Percentiles rank a stretch among this genome's conserved stretches.
Conservation (phyloP, 1,284 basidiomycete species). For the Irpex lacteus region DNA sequence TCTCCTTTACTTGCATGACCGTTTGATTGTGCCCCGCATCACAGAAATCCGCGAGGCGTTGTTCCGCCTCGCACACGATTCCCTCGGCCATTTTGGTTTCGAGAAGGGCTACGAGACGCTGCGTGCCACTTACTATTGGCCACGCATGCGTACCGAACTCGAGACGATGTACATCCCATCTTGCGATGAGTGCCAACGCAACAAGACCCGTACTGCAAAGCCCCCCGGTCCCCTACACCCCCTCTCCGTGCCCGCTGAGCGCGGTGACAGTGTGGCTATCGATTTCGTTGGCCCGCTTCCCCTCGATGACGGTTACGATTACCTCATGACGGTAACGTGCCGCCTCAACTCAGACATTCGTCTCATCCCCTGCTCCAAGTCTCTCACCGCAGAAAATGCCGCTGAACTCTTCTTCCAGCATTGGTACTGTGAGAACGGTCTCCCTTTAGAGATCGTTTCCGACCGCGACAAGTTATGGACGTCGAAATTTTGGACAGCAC, state of each 20-base stretch:
- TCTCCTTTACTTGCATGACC: slow-evolving; percentile 1
- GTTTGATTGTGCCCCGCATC: slow-evolving; percentile 2
- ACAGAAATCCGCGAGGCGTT: background rate
- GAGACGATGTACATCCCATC: slow-evolving; percentile 11
- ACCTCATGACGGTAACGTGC: slow-evolving; percentile 16
- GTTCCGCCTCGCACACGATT: slow-evolving; percentile 20
- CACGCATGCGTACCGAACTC: slow-evolving; percentile 16
- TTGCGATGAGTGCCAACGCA: slow-evolving; percentile 14
- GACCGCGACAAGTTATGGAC: slow-evolving; percentile 19
- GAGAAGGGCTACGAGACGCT: slow-evolving; percentile 20
- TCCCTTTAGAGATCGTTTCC: slow-evolving; percentile 17
- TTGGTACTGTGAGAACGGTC: slow-evolving; percentile 21
- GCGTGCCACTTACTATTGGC: slow-evolving; percentile 18
- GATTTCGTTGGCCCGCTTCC: slow-evolving; percentile 34
- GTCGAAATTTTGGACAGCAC: slow-evolving; percentile 21
- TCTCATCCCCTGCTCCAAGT: slow-evolving; percentile 24
- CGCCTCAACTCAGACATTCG: slow-evolving; percentile 3
- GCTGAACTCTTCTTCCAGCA: slow-evolving; percentile 19
- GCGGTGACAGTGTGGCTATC: slow-evolving; percentile 22
- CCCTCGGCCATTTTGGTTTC: slow-evolving; percentile 22
- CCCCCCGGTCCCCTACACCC: slow-evolving; percentile 18
- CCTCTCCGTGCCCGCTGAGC: slow-evolving; percentile 22
- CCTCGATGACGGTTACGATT: slow-evolving; percentile 14
- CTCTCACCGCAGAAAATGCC: slow-evolving; percentile 26
- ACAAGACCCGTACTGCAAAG: slow-evolving; percentile 11